Conservation (phyloP, 1,284 basidiomycete genomes). For the Puccinia novopanici region DNA sequence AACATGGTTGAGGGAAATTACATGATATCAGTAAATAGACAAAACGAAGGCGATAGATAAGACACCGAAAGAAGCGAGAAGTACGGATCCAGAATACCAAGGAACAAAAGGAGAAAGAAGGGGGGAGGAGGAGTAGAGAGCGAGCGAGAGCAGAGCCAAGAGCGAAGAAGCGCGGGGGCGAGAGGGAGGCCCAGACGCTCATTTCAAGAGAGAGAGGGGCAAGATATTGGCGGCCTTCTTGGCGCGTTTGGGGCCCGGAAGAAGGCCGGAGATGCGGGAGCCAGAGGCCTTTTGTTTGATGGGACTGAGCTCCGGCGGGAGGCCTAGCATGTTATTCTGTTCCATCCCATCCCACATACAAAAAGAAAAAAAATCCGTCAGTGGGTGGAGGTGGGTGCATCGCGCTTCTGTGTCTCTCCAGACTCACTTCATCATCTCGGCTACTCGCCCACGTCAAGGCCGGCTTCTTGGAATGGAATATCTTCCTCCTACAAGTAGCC, state of each 20-base stretch:
- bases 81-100: too few species aligned
- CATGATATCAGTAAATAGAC: too few species aligned
- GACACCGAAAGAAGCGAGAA: too few species aligned
- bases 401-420: not conserved
- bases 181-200: too few species aligned
- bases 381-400: not conserved
- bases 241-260: not conserved
- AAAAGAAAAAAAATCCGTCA: not conserved
- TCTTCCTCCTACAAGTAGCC: constrained; percentile 18
- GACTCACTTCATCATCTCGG: constrained; percentile 13
- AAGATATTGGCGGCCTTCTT: not conserved
- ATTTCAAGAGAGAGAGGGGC: not conserved
- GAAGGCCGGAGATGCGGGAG: not conserved
- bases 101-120: too few species aligned
- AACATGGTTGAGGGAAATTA: too few species aligned
- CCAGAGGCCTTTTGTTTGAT: not conserved
- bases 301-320: constrained; percentile 38
- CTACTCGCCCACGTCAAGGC: not conserved
- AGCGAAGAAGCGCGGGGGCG: too few species aligned
- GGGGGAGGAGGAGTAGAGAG: too few species aligned
- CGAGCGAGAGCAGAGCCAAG: too few species aligned
- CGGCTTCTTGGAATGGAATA: constrained; percentile 26
- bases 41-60: too few species aligned
- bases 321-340: constrained; percentile 34
- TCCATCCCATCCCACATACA: not conserved